Evolutionary conservation across 73 alveolate genomes (phyloP).

Genomic region (Stentor roeselii): DNA sequence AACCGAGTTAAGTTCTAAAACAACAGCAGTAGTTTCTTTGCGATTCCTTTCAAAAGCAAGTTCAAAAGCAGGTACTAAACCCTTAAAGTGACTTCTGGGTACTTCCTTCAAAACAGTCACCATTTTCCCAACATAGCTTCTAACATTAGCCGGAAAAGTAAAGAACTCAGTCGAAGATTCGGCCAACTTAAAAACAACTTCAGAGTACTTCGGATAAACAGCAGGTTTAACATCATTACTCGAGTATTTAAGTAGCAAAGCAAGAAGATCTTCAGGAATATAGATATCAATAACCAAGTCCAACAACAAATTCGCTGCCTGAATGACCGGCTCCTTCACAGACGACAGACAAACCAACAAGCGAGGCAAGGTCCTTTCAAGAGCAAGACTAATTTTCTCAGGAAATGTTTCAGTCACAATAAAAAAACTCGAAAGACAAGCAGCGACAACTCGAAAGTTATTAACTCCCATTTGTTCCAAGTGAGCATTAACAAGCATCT

Average conservation of each 20-base stretch:
- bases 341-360: constrained; percentile 26
- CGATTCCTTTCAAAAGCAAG: neutral
- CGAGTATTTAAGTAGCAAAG: constrained; percentile 16
- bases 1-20: neutral
- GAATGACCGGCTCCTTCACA: constrained; percentile 24
- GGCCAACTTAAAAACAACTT: neutral
- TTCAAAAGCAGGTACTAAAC: neutral
- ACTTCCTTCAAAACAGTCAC: neutral
- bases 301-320: constrained; percentile 24
- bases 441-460: constrained; percentile 20
- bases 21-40: neutral
- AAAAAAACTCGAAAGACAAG: constrained; percentile 21
- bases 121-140: neutral
- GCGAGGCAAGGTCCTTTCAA: constrained; percentile 29
- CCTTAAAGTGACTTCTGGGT: neutral
- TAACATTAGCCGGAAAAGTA: neutral
- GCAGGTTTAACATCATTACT: constrained; percentile 11
- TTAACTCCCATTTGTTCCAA: constrained; percentile 35
- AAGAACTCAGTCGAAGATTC: neutral
- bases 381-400: constrained; percentile 34
- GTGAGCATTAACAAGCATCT: constrained; percentile 28
- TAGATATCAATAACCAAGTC: constrained; percentile 27
- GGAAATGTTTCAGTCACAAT: constrained; percentile 26
- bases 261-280: constrained; percentile 35
- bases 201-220: neutral